These are phyloP conservation scores for Massariosphaeria phaeospora DNA, from an alignment of 495 filamentous ascomycete species.

Conservation along the genomic window DNA sequence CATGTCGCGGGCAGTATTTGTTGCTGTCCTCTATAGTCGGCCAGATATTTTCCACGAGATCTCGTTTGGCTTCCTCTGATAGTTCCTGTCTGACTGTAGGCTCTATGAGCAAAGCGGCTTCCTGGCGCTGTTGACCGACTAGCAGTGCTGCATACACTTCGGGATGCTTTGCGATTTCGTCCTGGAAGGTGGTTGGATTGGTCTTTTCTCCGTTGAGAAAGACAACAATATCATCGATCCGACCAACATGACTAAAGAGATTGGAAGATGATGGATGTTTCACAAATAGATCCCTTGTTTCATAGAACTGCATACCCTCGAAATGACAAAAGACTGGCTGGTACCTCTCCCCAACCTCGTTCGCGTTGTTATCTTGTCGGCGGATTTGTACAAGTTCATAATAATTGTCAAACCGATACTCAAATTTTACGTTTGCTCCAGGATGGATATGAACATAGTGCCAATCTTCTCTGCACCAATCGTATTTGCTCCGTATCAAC, in stretches of 20 bases:
- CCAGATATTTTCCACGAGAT: no score
- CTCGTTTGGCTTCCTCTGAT: no score
- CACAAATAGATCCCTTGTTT: constrained; percentile 24
- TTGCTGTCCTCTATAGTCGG: no score
- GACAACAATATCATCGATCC: constrained; percentile 39
- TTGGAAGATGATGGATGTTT: constrained; percentile 20
- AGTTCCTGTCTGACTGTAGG: no score
- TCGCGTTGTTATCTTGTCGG: constrained; percentile 3
- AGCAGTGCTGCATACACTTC: no score
- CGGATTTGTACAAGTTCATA: neutral
- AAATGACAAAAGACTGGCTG: constrained; percentile 18
- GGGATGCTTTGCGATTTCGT: no score
- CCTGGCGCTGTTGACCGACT: no score
- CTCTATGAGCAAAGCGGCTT: no score
- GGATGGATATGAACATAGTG: neutral
- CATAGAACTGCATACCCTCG: constrained; percentile 14
- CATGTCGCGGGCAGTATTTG: no score
- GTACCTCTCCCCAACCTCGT: neutral
- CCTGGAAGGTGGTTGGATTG: no score
- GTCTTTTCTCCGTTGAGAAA: no score
- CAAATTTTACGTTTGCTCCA: neutral
- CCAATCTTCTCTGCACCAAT: neutral
- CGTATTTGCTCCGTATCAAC: neutral
- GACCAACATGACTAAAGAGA: constrained; percentile 14
- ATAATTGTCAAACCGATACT: neutral